Conservation (phyloP, 139 green algal genomes). For the Micromonas pusilla region DNA sequence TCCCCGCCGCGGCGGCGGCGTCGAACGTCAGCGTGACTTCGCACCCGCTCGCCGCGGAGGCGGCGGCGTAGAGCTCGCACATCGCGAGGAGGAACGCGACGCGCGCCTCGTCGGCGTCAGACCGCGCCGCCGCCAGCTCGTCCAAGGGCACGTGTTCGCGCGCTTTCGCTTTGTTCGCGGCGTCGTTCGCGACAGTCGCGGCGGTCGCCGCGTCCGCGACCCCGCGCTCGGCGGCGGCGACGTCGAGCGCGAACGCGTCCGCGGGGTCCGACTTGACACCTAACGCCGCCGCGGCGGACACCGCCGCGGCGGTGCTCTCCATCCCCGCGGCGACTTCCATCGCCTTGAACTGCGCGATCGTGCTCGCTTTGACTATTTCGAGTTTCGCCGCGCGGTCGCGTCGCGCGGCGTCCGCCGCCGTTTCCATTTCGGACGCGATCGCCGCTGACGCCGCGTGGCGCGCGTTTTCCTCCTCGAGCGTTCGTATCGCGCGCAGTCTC, state of each 20-base stretch:
- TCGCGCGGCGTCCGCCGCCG: too few species aligned
- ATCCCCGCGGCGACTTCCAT: neutral
- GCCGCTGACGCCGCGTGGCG: too few species aligned
- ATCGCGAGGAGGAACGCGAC: neutral
- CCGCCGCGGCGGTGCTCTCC: neutral
- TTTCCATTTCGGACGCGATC: too few species aligned
- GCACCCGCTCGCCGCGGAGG: neutral
- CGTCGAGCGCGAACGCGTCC: neutral
- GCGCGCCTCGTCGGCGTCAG: neutral
- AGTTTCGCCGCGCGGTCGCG: too few species aligned
- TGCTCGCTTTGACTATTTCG: too few species aligned
- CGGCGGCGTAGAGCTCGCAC: neutral
- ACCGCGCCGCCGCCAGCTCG: neutral
- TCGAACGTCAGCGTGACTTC: neutral
- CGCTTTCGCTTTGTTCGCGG: neutral
- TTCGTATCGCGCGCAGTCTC: too few species aligned
- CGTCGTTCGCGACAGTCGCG: neutral
- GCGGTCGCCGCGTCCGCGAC: neutral
- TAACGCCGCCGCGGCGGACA: neutral
- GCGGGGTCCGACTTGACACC: neutral
- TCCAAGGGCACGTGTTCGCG: neutral
- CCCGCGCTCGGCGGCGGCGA: neutral
- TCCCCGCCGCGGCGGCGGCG: neutral
- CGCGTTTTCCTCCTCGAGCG: too few species aligned
- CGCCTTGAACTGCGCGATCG: neutral